Percentiles rank a stretch among this genome's conserved stretches.
Evolutionary conservation across 2,329 filamentous ascomycete genomes (phyloP).

Genomic region (Ophiocordyceps unilateralis): DNA sequence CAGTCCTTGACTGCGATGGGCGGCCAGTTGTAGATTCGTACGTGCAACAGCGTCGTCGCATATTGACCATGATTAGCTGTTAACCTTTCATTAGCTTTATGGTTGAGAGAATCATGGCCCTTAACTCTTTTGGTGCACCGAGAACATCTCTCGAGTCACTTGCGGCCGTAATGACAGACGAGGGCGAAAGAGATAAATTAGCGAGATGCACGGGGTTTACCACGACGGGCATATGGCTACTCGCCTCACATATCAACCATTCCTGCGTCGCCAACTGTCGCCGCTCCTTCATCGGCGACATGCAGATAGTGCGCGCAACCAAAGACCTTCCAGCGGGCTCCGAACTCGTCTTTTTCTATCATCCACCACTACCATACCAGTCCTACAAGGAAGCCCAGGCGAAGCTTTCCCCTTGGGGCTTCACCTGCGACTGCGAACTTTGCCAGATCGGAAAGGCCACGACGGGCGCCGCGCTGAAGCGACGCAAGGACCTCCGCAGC

Average conservation of each 20-base stretch:
- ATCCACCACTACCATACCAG: constrained; percentile 4
- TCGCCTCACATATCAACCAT: constrained; percentile 34
- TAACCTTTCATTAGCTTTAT: constrained; percentile 20
- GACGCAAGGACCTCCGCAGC: too few species aligned
- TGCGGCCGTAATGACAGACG: too few species aligned
- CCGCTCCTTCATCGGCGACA: constrained; percentile 35
- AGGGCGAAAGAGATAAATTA: not conserved
- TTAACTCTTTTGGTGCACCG: constrained; percentile 25
- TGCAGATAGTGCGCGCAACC: constrained; percentile 31
- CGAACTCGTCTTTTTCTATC: constrained; percentile 27
- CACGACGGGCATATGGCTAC: constrained; percentile 25
- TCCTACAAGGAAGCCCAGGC: constrained; percentile 14
- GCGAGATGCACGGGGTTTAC: too few species aligned
- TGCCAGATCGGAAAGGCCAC: constrained; percentile 15
- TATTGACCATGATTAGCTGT: not conserved
- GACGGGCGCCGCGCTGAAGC: not conserved
- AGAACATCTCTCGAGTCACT: constrained; percentile 6
- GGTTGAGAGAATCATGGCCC: constrained; percentile 19
- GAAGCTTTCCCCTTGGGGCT: constrained; percentile 19
- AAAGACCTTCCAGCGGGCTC: constrained; percentile 22
- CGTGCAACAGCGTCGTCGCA: constrained; percentile 11
- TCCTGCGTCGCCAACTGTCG: constrained; percentile 27
- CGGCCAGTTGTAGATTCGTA: constrained; percentile 26
- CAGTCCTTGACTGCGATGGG: constrained; percentile 14
- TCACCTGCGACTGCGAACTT: constrained; percentile 22